Percentiles rank a stretch among this genome's conserved stretches.
phyloP scores from a whole-genome alignment of 768 basidiomycete species.

The Cystobasidium tubakii region DNA sequence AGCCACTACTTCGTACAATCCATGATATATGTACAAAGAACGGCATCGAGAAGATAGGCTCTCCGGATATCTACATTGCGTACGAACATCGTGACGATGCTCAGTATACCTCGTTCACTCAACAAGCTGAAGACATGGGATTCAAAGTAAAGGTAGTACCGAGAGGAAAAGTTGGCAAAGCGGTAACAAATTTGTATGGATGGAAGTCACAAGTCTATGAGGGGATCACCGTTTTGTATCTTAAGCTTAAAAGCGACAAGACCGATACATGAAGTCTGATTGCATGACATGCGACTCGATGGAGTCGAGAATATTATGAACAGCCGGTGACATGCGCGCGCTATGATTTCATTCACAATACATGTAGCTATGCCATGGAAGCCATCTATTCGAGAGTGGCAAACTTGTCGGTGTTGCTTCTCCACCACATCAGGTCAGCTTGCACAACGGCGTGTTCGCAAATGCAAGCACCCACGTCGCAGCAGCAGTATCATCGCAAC shows the following conservation, averaged over 20 bases:
- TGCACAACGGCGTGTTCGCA: neutral
- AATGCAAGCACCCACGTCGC: neutral
- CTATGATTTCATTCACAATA: too few relatives aligned
- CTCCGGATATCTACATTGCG: constrained; percentile 26
- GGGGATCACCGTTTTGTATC: constrained; percentile 24
- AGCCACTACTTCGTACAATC: constrained; percentile 18
- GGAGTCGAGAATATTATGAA: too few relatives aligned
- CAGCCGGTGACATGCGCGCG: too few relatives aligned
- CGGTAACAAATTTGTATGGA: neutral
- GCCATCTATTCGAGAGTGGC: neutral
- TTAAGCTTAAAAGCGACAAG: neutral
- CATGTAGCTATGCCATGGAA: too few relatives aligned
- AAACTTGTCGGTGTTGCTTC: neutral
- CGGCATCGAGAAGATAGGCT: neutral
- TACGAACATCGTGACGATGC: constrained; percentile 35
- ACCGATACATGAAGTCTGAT: neutral
- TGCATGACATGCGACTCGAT: neutral
- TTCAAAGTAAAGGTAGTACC: constrained; percentile 22
- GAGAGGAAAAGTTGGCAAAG: constrained; percentile 15
- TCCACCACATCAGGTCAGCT: neutral
- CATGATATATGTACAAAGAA: neutral
- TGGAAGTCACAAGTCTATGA: constrained; percentile 16
- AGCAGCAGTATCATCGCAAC: neutral
- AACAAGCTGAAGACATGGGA: neutral
- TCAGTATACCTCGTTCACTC: constrained; percentile 16